These are phyloP conservation scores for Colletotrichum truncatum DNA, from an alignment of 2,329 filamentous ascomycete species.

Conservation along the genomic window DNA sequence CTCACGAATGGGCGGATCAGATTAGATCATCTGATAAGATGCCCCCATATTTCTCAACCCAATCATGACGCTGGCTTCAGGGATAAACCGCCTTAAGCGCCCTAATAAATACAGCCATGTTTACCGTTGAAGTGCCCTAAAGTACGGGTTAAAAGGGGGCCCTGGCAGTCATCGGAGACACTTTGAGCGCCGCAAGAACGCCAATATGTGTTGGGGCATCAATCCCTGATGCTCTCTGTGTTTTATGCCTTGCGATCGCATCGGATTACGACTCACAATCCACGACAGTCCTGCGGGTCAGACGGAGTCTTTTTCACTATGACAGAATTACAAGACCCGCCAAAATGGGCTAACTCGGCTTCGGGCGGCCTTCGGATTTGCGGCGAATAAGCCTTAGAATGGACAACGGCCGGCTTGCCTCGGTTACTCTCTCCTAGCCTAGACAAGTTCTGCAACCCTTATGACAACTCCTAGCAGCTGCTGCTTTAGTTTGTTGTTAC, in stretches of 20 bases:
- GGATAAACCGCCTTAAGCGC: slow-evolving; percentile 16
- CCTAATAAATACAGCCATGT: background rate
- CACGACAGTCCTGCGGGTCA: background rate
- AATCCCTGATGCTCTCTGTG: too few relatives aligned
- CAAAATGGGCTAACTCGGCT: background rate
- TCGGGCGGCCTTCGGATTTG: slow-evolving; percentile 6
- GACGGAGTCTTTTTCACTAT: background rate
- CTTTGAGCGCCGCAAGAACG: too few relatives aligned
- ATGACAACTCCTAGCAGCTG: too few relatives aligned
- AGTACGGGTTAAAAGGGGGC: background rate
- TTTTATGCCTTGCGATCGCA: too few relatives aligned
- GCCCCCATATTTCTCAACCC: background rate
- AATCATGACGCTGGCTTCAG: background rate
- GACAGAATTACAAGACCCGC: slow-evolving; percentile 5
- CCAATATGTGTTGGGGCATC: background rate
- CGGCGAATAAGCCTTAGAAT: background rate
- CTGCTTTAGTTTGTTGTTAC: too few relatives aligned
- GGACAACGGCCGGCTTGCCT: background rate
- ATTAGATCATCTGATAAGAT: slow-evolving; percentile 32
- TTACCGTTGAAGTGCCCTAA: background rate
- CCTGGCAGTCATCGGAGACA: background rate
- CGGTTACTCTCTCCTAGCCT: background rate
- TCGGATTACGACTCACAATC: background rate
- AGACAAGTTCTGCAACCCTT: too few relatives aligned
- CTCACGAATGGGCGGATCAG: slow-evolving; percentile 12